Percentiles rank a stretch among this genome's conserved stretches.
Evolutionary conservation across 176 grass and related monocot genomes (phyloP).

Genomic region (Phragmites australis): DNA sequence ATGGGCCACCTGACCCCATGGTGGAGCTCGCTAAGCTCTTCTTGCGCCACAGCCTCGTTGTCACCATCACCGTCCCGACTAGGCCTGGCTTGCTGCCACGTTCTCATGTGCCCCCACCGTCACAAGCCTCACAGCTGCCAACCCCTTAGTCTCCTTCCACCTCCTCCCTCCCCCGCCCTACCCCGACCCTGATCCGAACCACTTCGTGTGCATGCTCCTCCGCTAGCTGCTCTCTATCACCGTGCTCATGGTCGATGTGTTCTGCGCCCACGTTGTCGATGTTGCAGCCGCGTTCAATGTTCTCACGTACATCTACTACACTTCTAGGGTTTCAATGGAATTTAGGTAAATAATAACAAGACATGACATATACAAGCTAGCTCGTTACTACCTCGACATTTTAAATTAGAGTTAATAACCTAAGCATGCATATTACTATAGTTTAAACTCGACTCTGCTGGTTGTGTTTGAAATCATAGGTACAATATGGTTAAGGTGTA

Average conservation of each 20-base stretch:
- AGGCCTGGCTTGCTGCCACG: neutral
- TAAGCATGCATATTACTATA: too few relatives aligned
- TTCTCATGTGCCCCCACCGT: neutral
- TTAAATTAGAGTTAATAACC: too few relatives aligned
- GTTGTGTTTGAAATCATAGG: too few relatives aligned
- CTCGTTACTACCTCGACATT: too few relatives aligned
- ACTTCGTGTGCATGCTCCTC: neutral
- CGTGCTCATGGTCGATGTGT: neutral
- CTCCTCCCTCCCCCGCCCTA: slow-evolving; percentile 24
- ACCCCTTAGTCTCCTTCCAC: slow-evolving; percentile 30
- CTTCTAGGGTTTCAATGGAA: too few relatives aligned
- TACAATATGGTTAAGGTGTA: too few relatives aligned
- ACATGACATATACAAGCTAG: too few relatives aligned
- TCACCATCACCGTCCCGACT: slow-evolving; percentile 28
- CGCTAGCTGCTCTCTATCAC: neutral
- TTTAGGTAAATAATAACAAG: too few relatives aligned
- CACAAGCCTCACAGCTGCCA: neutral
- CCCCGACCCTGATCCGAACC: neutral
- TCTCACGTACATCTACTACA: neutral
- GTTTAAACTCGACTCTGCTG: too few relatives aligned
- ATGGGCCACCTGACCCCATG: slow-evolving; percentile 46
- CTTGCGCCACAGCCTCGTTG: slow-evolving; percentile 10
- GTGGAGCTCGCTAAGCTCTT: slow-evolving; percentile 59
- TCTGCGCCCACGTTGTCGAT: neutral
- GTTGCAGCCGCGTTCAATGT: neutral